Percentiles rank a stretch among this genome's conserved stretches.
These are phyloP conservation scores for Pythium angustatum DNA, from an alignment of 352 stramenopile species.

Conservation along the genomic window DNA sequence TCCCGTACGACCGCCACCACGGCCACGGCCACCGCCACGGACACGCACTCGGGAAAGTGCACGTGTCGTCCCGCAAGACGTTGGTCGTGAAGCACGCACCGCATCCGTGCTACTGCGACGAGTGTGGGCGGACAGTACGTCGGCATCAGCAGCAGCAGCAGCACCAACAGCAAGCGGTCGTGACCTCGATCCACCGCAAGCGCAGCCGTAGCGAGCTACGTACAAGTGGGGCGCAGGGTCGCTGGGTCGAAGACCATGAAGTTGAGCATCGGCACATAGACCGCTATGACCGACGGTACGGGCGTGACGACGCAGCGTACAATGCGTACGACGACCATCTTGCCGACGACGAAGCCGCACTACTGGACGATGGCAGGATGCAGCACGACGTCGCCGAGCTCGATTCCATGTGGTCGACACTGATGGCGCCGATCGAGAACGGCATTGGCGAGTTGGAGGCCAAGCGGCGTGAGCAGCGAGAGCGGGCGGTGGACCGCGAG, in stretches of 20 bases:
- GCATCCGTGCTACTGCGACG: conserved; percentile 8
- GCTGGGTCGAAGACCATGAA: conserved; percentile 16
- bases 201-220: conserved; percentile 15
- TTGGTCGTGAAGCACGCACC: conserved; percentile 19
- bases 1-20: not conserved
- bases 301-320: too few relatives aligned
- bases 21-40: not conserved
- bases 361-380: not conserved
- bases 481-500: conserved; percentile 50
- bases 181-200: conserved; percentile 19
- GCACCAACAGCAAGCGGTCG: not conserved
- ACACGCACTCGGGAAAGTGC: conserved; percentile 10
- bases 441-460: conserved; percentile 45
- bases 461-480: conserved; percentile 26
- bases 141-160: not conserved
- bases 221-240: conserved; percentile 7
- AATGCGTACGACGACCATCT: too few relatives aligned
- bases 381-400: conserved; percentile 1
- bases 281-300: too few relatives aligned
- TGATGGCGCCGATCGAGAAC: conserved; percentile 30
- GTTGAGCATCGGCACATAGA: too few relatives aligned
- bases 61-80: conserved; percentile 24
- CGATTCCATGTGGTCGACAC: conserved; percentile 15
- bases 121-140: not conserved
- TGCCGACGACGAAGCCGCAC: too few relatives aligned